Evolutionary conservation across 2,329 filamentous ascomycete genomes (phyloP), one percentile per base, ranked within the genome.

Genomic region (Aspergillus phoenicis): DNA sequence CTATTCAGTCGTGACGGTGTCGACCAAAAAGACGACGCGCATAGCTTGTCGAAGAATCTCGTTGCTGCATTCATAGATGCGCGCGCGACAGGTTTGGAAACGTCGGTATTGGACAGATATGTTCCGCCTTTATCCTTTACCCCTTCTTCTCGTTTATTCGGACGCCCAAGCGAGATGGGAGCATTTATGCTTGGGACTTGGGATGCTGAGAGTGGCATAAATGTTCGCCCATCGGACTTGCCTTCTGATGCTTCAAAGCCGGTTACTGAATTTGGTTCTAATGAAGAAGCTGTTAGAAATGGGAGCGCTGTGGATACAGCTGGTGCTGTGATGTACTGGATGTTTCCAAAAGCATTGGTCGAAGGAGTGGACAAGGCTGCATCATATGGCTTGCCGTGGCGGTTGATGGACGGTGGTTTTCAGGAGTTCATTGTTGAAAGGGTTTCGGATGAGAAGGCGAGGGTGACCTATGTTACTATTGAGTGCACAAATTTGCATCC

Each of bases 321-420:
- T 10, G 47, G 47, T 5, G 47, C 26, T 1, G 47, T 51, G 7
- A 33, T 51, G 47, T 51, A 51, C 26, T 62, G 60, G 60, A 59
- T 52, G 17, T 45, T 59, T 28, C 60, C 56, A 8, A 15, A 55
- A 1, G 56, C 43, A 7, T 24, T 60, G 33, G 57, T 60, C n/a
- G 30, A 38, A 2, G 10, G 41, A 1, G 24, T 58, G 0, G 52
- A 64, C 11, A 20, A 26, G 11, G 57, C 53, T 8, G 60, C 60
- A 8, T 58, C 53, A 1, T 62, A 60, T 30, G 62, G 60, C 4
- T 20, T 57, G 2, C 62, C 62, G 17, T 62, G 60, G 62, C 60
- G 60, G n/a, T 13, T 58, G 3, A 64, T 64, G 60, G 53, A 64
- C 8, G 62, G 62, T 17, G 60, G 60, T 1, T 62, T 58, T n/a